Base-by-base conservation (phyloP, 331 rosid genomes). In the Cydonia oblonga region DNA sequence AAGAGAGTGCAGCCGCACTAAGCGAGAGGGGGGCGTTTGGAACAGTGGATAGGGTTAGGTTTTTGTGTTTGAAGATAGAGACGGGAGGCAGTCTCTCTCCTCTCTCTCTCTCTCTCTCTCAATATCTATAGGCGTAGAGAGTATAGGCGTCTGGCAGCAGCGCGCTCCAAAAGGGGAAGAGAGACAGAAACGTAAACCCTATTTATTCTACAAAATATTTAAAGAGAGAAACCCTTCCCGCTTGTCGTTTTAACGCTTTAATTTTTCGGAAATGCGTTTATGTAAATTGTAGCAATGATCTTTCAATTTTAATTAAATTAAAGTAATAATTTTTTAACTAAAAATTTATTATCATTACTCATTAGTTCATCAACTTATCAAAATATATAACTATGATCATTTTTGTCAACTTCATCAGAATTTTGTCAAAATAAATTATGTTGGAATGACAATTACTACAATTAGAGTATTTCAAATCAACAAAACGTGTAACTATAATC, bases 101-200 rank as follows among this genome's bases (percentile, higher is more conserved):
- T 9, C 1, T 38, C 62, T 72, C 16, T 76, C 38, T 38, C 29
- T 33, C 18, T 42, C 5, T 80, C 24, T 65, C 32, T 26, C n/a
- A n/a, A 35, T 74, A 3, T 51, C 54, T 49, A 2, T 49, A 16
- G n/a, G 54, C 8, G 54, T 6, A 6, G 20, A 6, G 9, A 16
- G 26, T 28, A 26, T 51, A 29, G 18, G 52, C 38, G 75, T 49
- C 58, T 60, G 30, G 69, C 60, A 42, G 79, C 77, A 24, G 82
- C 82, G 18, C 2, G 20, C 54, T 79, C 81, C 22, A 49, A 46
- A 73, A 69, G 70, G 58, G 33, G 65, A 54, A 68, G 35, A 54
- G 70, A 32, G 75, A 64, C 13, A 12, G 42, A 58, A 64, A 69
- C 73, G 70, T 60, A 28, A 57, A 49, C 69, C 38, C 76, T 30